phyloP scores from a whole-genome alignment of 305 asterid species.

The Withania somnifera region DNA sequence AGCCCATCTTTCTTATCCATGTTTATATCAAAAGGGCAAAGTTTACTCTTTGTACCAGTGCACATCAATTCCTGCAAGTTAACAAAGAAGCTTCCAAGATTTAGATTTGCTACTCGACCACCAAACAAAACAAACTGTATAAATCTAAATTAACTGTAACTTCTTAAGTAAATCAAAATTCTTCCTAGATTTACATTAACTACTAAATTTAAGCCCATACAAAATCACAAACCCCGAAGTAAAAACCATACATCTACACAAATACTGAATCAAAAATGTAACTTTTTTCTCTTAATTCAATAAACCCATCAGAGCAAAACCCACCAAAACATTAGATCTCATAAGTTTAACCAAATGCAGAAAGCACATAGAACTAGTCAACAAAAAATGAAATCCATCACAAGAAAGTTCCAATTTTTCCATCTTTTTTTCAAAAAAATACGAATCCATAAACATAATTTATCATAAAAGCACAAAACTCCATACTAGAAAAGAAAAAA shows the following conservation, averaged over 20 bases:
- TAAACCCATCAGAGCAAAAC: neutral
- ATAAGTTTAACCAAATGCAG: neutral
- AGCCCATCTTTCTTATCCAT: slow-evolving; percentile 38
- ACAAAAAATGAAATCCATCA: neutral
- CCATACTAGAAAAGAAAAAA: neutral
- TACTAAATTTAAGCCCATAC: too few relatives aligned
- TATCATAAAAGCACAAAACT: neutral
- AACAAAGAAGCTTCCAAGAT: neutral
- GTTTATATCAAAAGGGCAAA: slow-evolving; percentile 17
- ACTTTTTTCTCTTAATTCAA: neutral
- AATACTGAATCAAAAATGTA: neutral
- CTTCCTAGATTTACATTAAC: neutral
- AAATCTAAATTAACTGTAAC: neutral
- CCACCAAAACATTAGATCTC: neutral
- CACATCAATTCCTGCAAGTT: slow-evolving; percentile 44
- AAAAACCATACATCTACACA: too few relatives aligned
- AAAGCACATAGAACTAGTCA: neutral
- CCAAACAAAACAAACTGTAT: neutral
- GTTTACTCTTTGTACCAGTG: slow-evolving; percentile 17
- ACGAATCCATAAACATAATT: too few relatives aligned
- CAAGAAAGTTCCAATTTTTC: neutral
- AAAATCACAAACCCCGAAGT: too few relatives aligned
- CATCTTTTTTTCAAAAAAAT: too few relatives aligned
- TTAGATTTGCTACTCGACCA: neutral
- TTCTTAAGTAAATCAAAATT: neutral